A percentile compares a stretch with the other conserved stretches of the same genome.
Conservation (phyloP, 441 rosid species). For the Daphne laureola region DNA sequence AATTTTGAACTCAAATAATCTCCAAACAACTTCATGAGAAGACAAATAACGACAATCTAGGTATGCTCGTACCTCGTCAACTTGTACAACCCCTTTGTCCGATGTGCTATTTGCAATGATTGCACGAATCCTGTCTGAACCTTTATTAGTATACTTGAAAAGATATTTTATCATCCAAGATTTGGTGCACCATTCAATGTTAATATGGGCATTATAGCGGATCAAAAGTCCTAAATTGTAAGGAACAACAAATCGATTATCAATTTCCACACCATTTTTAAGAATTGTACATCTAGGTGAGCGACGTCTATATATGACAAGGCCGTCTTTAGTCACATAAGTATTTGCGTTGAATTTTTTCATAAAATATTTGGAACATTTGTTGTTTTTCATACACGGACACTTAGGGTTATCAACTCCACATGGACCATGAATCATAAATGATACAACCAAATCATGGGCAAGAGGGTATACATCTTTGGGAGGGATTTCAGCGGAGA, state of each 20-base stretch:
- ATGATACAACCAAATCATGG: background rate
- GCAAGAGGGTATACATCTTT: background rate
- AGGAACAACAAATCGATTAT: slow-evolving; percentile 11
- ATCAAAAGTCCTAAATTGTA: slow-evolving; percentile 3
- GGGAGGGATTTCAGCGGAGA: background rate
- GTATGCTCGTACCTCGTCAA: background rate
- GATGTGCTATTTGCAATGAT: too few relatives aligned
- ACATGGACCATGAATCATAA: slow-evolving; percentile 19
- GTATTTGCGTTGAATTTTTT: background rate
- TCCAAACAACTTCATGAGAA: background rate
- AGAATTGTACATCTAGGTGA: background rate
- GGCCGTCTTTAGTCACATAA: background rate
- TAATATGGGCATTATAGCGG: slow-evolving; percentile 10
- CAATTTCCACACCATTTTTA: background rate
- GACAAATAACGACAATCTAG: background rate
- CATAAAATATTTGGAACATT: slow-evolving; percentile 5
- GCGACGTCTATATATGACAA: background rate
- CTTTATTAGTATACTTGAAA: slow-evolving; percentile 11
- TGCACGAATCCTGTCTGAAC: too few relatives aligned
- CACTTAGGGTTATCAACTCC: background rate
- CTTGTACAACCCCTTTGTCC: too few relatives aligned
- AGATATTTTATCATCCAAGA: background rate
- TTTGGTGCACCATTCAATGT: slow-evolving; percentile 11
- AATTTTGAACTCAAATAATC: background rate
- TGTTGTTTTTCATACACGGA: background rate